Base-by-base conservation (phyloP, 2,329 filamentous ascomycete species). In the Penicillium nordicum region DNA sequence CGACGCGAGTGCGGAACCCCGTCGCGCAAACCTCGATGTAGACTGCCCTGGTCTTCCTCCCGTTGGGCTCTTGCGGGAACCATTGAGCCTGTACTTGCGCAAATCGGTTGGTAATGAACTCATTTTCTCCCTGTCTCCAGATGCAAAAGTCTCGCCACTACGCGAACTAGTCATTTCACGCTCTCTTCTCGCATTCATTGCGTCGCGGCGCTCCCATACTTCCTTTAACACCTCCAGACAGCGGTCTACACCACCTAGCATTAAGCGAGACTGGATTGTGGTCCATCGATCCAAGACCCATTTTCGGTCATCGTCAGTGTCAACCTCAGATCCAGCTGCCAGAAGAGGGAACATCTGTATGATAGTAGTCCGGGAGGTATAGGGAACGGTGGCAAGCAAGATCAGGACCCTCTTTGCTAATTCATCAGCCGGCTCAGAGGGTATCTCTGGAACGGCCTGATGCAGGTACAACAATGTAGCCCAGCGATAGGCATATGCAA, bases 341-440 rank as follows among this genome's bases (percentile, higher is more conserved):
- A 88, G 78, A 1, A 90, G 79, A 1, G 87, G 87, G 61, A 85
- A 89, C 56, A 89, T 87, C 38, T 89, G 87, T 2, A 89, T 81
- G 44, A 89, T 87, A 18, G 85, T 82, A 0, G 85, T 81, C 9
- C 86, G 80, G 36, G 84, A 87, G 11, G 77, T 80, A 2, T 83
- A 72, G 1, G 86, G 84, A 0, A 89, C 84, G 0, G 83, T 86
- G 3, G 85, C 85, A 3, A 90, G 73, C 49, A 83, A 80, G 23
- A 81, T 78, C 50, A 89, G 72, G 1, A 86, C 82, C 45, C 83
- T 82, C 64, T 86, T 83, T 0, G 87, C 85, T 9, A 89, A 75
- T 27, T 82, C 79, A 8, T 79, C 77, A 0, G 84, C 79, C 2
- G 81, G 76, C 41, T 81, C 76, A 2, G 82, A 87, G 2, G 85